Evolutionary conservation across 345 rosid species (phyloP), one percentile per base, ranked within the genome.

Genomic region (Populus pruinosa): DNA sequence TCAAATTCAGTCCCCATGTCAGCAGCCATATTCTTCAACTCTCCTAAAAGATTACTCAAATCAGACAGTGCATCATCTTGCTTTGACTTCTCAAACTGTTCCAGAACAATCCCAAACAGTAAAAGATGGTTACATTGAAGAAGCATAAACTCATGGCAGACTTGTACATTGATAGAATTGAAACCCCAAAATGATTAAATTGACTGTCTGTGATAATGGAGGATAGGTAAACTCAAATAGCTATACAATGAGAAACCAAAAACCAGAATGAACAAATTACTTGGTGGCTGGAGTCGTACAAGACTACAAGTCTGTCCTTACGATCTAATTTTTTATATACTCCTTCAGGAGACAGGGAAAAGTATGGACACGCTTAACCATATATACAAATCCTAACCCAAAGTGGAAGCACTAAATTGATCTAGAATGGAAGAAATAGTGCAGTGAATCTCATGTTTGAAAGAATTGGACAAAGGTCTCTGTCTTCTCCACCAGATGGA

Each of bases 1-100:
- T 87, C 93, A 74, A 95, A 87, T 83, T 92, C 99, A 4, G 87
- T 82, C 56, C 98, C 97, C 96, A 95, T 91, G 70, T 90, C 98
- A 21, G 87, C 67, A 20, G 98, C 99, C 98, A 95, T 95, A 38
- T 71, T 77, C 85, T 92, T 95, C 78, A 95, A 80, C 36, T 95
- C 97, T 13, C 93, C 93, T 33, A 92, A 77, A 31, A 95, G 79
- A 77, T 84, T 74, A 62, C 98, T 93, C 70, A 96, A 75, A 67
- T 93, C 91, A 10, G 91, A 83, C 39, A 96, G 86, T 21, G 83
- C 90, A 77, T 93, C 97, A 69, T 95, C 98, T 82, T 93, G 99
- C 85, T 93, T 93, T 50, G 83, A 81, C 67, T 78, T 93, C 78
- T 95, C 98, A 31, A 90, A 74, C 97, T 95, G 91, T 85, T 74